Evolutionary conservation across 495 filamentous ascomycete genomes (phyloP).

Genomic region (Choiromyces venosus): DNA sequence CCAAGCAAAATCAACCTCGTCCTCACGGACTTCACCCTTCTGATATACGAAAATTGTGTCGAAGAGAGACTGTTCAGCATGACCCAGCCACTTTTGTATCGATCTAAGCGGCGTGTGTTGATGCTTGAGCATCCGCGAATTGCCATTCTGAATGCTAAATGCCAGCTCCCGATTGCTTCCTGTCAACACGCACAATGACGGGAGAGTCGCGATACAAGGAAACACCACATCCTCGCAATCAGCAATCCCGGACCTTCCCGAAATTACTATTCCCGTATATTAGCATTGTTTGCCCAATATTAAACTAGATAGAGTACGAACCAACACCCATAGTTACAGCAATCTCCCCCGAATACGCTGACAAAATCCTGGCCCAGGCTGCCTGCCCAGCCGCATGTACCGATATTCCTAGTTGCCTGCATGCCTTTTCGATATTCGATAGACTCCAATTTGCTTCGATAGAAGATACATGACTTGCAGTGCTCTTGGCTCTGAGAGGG

Average conservation of each 20-base stretch:
- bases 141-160: slow-evolving; percentile 55
- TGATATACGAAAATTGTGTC: slow-evolving; percentile 78
- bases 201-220: slow-evolving; percentile 69
- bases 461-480: slow-evolving; percentile 44
- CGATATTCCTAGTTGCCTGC: slow-evolving; percentile 54
- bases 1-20: slow-evolving; percentile 44
- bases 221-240: slow-evolving; percentile 55
- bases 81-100: slow-evolving; percentile 62
- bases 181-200: slow-evolving; percentile 52
- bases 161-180: slow-evolving; percentile 54
- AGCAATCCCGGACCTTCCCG: slow-evolving; percentile 56
- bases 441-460: slow-evolving; percentile 44
- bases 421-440: slow-evolving; percentile 50
- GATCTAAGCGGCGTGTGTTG: slow-evolving; percentile 63
- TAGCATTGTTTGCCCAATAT: slow-evolving; percentile 6
- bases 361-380: slow-evolving; percentile 66
- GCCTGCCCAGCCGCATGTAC: slow-evolving; percentile 66
- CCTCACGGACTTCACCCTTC: slow-evolving; percentile 44
- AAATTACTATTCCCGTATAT: slow-evolving; percentile 47
- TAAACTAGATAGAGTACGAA: not conserved
- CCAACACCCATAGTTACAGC: slow-evolving; percentile 66
- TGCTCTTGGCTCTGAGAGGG: slow-evolving; percentile 50
- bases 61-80: slow-evolving; percentile 57
- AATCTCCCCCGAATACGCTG: slow-evolving; percentile 64
- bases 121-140: slow-evolving; percentile 56